Percentiles rank a stretch among this genome's conserved stretches.
phyloP scores from a whole-genome alignment of 257 asterid species.

The Phtheirospermum japonicum region DNA sequence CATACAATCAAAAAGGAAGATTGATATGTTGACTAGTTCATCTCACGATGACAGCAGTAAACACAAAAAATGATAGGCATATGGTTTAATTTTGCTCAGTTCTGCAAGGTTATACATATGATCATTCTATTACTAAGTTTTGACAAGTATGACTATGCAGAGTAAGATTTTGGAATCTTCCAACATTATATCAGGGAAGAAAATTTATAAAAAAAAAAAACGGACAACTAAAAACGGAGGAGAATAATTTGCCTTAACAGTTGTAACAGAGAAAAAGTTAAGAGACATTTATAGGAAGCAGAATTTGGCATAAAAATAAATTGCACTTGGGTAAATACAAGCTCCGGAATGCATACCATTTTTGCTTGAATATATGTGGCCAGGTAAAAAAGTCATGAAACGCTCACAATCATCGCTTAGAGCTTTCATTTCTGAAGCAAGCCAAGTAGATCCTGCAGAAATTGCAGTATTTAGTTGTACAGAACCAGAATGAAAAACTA shows the following conservation, averaged over 20 bases:
- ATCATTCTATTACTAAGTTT: neutral
- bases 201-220: too few species aligned
- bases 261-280: conserved; percentile 13
- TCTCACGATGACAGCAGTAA: conserved; percentile 9
- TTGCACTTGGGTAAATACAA: conserved; percentile 1
- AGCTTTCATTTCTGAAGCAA: conserved; percentile 99
- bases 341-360: conserved; percentile 46
- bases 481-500: conserved; percentile 12
- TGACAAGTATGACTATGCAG: conserved; percentile 5
- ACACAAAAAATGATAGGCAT: neutral
- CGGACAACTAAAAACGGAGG: conserved; percentile 13
- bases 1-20: neutral
- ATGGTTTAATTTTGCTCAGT: conserved; percentile 15
- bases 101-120: conserved; percentile 4
- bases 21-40: conserved; percentile 14
- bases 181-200: conserved; percentile 16
- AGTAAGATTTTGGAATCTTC: conserved; percentile 11
- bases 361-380: conserved; percentile 95
- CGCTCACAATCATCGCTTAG: conserved; percentile 96
- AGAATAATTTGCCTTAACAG: conserved; percentile 6
- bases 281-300: conserved; percentile 11
- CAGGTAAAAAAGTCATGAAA: conserved; percentile 86
- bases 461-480: conserved; percentile 16
- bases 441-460: conserved; percentile 94
- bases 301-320: conserved; percentile 11